Conservation (phyloP, 352 stramenopile genomes). For the Phytophthora sojae region DNA sequence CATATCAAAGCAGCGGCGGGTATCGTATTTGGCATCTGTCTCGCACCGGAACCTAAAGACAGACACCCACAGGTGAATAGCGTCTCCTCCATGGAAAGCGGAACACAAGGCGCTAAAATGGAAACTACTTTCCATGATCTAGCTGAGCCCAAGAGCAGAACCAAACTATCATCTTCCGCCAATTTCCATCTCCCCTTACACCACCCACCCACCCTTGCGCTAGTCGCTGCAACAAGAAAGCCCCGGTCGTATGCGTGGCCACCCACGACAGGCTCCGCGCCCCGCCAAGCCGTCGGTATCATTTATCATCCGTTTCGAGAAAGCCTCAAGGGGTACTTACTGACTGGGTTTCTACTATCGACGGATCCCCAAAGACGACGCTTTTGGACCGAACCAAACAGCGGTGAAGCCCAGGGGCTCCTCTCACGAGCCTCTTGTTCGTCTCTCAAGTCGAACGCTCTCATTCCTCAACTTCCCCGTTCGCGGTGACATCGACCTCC, state of each 20-base stretch:
- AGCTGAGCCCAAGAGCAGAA: too few species aligned
- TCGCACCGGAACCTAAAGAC: not conserved
- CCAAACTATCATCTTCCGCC: too few species aligned
- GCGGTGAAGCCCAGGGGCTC: not conserved
- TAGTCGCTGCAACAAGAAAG: not conserved
- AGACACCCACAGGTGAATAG: too few species aligned
- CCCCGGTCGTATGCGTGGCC: not conserved
- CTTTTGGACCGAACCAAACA: not conserved
- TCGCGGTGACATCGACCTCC: slow-evolving; percentile 15
- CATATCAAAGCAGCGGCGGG: not conserved
- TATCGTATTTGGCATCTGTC: not conserved
- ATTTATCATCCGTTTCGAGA: slow-evolving; percentile 5
- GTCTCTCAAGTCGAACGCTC: not conserved
- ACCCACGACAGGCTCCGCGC: not conserved
- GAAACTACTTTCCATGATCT: too few species aligned
- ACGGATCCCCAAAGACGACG: not conserved
- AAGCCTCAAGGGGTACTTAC: not conserved
- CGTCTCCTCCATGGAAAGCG: too few species aligned
- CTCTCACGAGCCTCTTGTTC: not conserved
- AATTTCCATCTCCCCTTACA: not conserved
- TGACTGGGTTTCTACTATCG: not conserved
- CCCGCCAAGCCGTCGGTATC: not conserved
- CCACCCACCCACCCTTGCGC: not conserved
- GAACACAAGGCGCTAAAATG: too few species aligned
- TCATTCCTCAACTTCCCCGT: slow-evolving; percentile 32